These are phyloP conservation scores for Helminthosporium solani DNA, from an alignment of 2,329 filamentous ascomycete species.

Conservation along the genomic window DNA sequence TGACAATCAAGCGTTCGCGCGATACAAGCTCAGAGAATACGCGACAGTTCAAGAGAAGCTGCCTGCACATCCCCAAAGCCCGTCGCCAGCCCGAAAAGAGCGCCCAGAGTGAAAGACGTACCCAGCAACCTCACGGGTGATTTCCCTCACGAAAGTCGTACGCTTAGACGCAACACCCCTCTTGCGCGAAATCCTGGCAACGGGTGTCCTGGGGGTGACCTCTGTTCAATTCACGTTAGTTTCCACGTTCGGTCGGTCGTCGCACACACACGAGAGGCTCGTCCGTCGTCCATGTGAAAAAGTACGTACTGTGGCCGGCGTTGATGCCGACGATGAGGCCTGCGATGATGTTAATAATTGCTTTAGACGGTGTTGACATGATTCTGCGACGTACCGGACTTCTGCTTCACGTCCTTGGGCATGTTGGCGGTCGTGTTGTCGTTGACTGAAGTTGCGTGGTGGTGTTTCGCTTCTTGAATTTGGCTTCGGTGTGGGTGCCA, in stretches of 20 bases:
- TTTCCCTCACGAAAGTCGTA: conserved; percentile 93
- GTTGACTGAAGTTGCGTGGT: conserved; percentile 20
- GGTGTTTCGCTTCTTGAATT: conserved; percentile 16
- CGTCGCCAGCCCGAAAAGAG: neutral
- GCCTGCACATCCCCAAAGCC: conserved; percentile 3
- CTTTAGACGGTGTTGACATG: neutral
- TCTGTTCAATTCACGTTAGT: conserved; percentile 37
- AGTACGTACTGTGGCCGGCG: conserved; percentile 64
- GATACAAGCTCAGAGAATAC: neutral
- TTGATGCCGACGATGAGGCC: conserved; percentile 62
- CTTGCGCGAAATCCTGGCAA: conserved; percentile 61
- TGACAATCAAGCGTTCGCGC: too few relatives aligned
- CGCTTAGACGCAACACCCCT: conserved; percentile 97
- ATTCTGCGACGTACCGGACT: conserved; percentile 39
- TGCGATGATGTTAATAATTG: conserved; percentile 16
- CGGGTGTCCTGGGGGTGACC: conserved; percentile 54
- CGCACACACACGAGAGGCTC: conserved; percentile 10
- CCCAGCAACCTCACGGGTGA: conserved; percentile 98
- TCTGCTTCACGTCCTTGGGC: conserved; percentile 57
- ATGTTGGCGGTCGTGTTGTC: conserved; percentile 46
- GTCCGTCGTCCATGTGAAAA: conserved; percentile 1
- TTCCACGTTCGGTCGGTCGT: conserved; percentile 17
- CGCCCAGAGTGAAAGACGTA: conserved; percentile 51
- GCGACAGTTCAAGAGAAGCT: neutral
- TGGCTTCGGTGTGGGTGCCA: conserved; percentile 16